These are phyloP conservation scores for Hemerocallis citrina DNA, from an alignment of 106 monocot species.

Conservation along the genomic window DNA sequence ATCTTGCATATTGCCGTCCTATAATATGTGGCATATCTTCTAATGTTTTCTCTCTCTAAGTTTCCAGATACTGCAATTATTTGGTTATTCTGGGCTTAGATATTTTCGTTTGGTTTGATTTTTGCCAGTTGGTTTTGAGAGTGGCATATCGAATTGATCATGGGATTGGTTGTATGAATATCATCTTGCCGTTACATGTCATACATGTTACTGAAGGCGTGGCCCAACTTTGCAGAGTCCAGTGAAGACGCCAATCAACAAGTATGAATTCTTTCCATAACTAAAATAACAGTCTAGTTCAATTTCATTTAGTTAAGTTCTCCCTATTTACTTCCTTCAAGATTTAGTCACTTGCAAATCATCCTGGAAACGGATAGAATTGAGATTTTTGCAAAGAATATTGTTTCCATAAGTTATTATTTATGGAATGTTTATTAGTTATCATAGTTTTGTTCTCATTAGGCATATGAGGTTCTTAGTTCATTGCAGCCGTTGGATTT, in stretches of 20 bases:
- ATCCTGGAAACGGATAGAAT: no score
- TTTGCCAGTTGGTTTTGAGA: conserved; percentile 61
- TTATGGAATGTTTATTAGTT: not conserved
- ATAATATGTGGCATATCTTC: no score
- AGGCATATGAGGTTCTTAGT: conserved; percentile 48
- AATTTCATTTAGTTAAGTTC: no score
- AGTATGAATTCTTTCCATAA: conserved; percentile 37
- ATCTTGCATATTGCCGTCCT: no score
- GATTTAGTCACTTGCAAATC: no score
- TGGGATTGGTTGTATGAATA: conserved; percentile 47
- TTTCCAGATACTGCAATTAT: no score
- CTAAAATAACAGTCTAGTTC: not conserved
- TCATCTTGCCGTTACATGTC: conserved; percentile 60
- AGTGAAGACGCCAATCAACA: conserved; percentile 82
- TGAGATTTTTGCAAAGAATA: no score
- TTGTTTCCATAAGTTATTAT: no score
- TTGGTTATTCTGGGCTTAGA: no score
- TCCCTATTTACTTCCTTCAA: no score
- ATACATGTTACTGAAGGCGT: conserved; percentile 56
- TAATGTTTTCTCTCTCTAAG: no score
- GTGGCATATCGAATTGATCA: conserved; percentile 60
- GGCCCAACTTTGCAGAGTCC: conserved; percentile 79
- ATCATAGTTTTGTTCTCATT: not conserved
- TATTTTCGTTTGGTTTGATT: no score
- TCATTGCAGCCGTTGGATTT: conserved; percentile 60